Evolutionary conservation across 2,329 filamentous ascomycete genomes (phyloP), one percentile per base, ranked within the genome.

Genomic region (Hypoxylon sp.): DNA sequence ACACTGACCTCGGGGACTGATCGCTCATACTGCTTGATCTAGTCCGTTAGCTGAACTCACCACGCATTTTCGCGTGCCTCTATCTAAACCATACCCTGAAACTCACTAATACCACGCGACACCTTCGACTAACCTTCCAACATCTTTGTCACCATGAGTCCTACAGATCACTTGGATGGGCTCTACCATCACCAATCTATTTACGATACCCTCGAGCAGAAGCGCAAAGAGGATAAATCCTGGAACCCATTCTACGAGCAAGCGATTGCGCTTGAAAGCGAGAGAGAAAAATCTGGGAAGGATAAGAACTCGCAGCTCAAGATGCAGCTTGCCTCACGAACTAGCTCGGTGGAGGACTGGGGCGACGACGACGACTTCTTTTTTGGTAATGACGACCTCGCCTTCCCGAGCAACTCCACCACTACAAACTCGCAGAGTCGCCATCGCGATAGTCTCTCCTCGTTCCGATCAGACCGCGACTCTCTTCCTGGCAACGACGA

Each of bases 381-480:
- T 69, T 87, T 91, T 72, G 89, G 91, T 19, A 84, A 85, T 56
- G 89, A 91, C 69, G 82, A 91, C 78, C 78, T 91, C 68, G 83
- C 81, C 56, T 85, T 89, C 67, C 81, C 83, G 71, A 85, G 82
- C 74, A 82, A 83, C 26, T 80, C 81, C 34, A 80, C 78, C 37
- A 73, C 79, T 34, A 76, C 77, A 60, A 82, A 80, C 59, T 74
- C 76, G 32, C 78, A 79, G 28, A 79, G 79, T 62, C 85, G 87
- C 65, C 85, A 87, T 64, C 87, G 91, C 67, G 91, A 93, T 72
- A 93, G 91, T 17, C 87, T 91, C 58, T 97, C 94, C 68, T 96
- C 93, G 17, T 87, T 93, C 72, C 90, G 90, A 71, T 97, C 92
- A 56, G 94, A 96, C 74, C 86, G 93, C 48, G 90, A 92, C 54